Percentiles rank a stretch among this genome's conserved stretches.
These are phyloP conservation scores for Symmetrospora coprosmae DNA, from an alignment of 768 basidiomycete genomes.

Conservation along the genomic window DNA sequence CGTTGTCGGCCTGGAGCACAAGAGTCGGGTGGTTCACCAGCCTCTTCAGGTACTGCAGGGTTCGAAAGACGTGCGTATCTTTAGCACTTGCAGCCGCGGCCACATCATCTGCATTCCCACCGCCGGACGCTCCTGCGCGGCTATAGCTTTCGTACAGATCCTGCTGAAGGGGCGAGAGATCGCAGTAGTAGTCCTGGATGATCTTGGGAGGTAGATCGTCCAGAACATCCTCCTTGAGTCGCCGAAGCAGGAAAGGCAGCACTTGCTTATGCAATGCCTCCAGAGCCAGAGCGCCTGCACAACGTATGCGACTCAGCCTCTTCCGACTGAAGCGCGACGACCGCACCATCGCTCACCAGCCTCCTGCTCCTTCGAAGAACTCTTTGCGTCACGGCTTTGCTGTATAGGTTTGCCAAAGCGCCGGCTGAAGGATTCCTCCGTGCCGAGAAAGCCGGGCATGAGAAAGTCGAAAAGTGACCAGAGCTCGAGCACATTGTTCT, in stretches of 20 bases:
- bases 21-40: conserved; percentile 94
- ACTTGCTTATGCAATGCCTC: conserved; percentile 98
- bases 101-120: conserved; percentile 42
- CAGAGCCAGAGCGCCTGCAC: conserved; percentile 70
- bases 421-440: conserved; percentile 83
- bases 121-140: conserved; percentile 42
- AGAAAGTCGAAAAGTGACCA: conserved; percentile 99
- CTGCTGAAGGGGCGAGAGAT: conserved; percentile 86
- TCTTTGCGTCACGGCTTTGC: conserved; percentile 83
- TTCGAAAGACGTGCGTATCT: conserved; percentile 79
- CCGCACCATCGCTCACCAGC: conserved; percentile 68
- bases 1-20: conserved; percentile 58
- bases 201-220: conserved; percentile 95
- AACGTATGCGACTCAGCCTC: not conserved
- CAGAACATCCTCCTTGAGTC: conserved; percentile 92
- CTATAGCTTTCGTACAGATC: conserved; percentile 77
- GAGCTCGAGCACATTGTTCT: conserved; percentile 93
- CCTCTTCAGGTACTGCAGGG: conserved; percentile 88
- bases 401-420: conserved; percentile 90
- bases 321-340: not conserved
- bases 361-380: conserved; percentile 68
- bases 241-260: conserved; percentile 87
- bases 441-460: conserved; percentile 99
- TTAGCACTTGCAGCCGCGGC: conserved; percentile 40
- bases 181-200: conserved; percentile 98